Conservation (phyloP, 352 stramenopile genomes). For the Globisporangium paddicum region DNA sequence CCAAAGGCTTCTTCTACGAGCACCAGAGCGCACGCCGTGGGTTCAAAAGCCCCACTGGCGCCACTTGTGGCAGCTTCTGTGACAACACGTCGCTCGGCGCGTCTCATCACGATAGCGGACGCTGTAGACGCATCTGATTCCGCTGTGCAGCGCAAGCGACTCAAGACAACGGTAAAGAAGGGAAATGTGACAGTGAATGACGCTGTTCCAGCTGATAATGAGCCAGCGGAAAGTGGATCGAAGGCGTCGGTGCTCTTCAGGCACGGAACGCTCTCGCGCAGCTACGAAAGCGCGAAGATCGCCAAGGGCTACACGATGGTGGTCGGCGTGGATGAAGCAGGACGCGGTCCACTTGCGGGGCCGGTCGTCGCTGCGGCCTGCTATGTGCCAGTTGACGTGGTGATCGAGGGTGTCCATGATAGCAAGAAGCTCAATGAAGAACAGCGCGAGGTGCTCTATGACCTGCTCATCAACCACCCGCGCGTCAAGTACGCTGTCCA, state of each 20-base stretch:
- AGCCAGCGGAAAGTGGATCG: not conserved
- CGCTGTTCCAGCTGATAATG: not conserved
- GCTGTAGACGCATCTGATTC: not conserved
- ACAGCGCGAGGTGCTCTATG: slow-evolving; percentile 90
- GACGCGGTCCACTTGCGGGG: slow-evolving; percentile 92
- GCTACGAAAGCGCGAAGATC: slow-evolving; percentile 46
- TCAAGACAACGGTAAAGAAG: not conserved
- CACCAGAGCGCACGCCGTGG: not conserved
- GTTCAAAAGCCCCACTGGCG: not conserved
- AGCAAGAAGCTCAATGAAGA: slow-evolving; percentile 95
- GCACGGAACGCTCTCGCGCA: slow-evolving; percentile 51
- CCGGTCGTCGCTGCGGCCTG: slow-evolving; percentile 81
- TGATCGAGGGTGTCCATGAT: slow-evolving; percentile 89
- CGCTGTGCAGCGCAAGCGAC: slow-evolving; percentile 5
- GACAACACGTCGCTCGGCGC: slow-evolving; percentile 9
- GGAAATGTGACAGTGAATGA: not conserved
- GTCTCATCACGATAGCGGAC: not conserved
- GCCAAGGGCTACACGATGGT: slow-evolving; percentile 63
- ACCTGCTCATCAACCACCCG: slow-evolving; percentile 75
- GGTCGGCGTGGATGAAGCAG: slow-evolving; percentile 96
- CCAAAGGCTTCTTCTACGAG: not conserved
- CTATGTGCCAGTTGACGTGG: slow-evolving; percentile 70
- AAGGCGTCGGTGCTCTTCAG: slow-evolving; percentile 21
- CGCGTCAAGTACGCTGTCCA: slow-evolving; percentile 87
- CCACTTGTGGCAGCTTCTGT: not conserved